Evolutionary conservation across 495 filamentous ascomycete species (phyloP).

Genomic region (Penicillium pulvis): DNA sequence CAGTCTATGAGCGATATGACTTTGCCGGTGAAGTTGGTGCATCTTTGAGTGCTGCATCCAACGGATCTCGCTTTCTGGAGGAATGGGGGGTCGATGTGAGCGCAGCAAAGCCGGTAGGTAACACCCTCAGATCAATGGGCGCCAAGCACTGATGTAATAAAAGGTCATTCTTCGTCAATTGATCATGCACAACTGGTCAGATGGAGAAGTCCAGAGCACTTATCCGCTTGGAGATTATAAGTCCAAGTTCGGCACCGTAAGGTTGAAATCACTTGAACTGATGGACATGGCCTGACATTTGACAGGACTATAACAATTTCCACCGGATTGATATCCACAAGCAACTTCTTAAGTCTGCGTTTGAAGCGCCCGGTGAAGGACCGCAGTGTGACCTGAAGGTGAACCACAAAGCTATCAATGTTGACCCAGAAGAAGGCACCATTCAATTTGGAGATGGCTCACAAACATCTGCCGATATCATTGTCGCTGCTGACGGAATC

Average conservation of each 20-base stretch:
- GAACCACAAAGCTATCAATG: slow-evolving; percentile 25
- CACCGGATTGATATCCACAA: slow-evolving; percentile 36
- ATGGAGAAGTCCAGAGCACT: slow-evolving; percentile 28
- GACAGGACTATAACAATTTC: slow-evolving; percentile 36
- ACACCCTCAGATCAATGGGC: not conserved
- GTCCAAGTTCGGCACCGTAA: slow-evolving; percentile 29
- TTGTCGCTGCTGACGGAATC: slow-evolving; percentile 34
- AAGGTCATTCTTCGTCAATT: slow-evolving; percentile 34
- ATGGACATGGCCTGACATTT: not conserved
- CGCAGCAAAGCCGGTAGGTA: slow-evolving; percentile 29
- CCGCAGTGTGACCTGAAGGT: slow-evolving; percentile 23
- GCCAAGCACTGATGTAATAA: not conserved
- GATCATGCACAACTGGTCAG: slow-evolving; percentile 33
- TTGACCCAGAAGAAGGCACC: slow-evolving; percentile 22
- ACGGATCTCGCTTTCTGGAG: slow-evolving; percentile 30
- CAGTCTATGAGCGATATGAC: slow-evolving; percentile 39
- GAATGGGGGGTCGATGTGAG: slow-evolving; percentile 33
- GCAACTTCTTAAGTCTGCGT: slow-evolving; percentile 29
- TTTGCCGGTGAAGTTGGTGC: slow-evolving; percentile 35
- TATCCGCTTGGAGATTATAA: slow-evolving; percentile 34
- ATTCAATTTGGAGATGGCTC: slow-evolving; percentile 29
- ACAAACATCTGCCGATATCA: slow-evolving; percentile 22
- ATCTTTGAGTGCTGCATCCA: slow-evolving; percentile 29
- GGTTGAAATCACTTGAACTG: not conserved
- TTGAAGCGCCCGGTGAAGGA: slow-evolving; percentile 26